phyloP scores from a whole-genome alignment of 345 rosid genomes.

The Rubroshorea leprosula region DNA sequence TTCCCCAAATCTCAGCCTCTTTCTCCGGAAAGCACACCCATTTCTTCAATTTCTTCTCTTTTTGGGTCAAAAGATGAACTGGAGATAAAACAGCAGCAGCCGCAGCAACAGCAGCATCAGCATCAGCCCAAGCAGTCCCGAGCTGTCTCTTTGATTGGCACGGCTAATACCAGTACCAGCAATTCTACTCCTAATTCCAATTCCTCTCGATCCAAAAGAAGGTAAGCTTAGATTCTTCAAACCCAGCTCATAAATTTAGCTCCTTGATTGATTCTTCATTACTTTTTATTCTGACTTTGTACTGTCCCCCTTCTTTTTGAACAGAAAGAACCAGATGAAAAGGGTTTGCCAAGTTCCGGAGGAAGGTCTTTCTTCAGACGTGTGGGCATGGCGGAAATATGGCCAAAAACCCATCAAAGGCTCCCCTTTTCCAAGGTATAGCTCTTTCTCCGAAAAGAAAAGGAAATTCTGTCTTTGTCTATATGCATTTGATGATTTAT shows the following conservation, averaged over 20 bases:
- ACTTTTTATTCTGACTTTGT: not conserved
- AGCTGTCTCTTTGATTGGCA: slow-evolving; percentile 5
- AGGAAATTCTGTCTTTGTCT: not conserved
- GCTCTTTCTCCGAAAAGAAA: not conserved
- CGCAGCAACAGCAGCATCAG: not conserved
- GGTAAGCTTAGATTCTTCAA: slow-evolving; percentile 35
- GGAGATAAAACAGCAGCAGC: slow-evolving; percentile 13
- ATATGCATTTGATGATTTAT: not conserved
- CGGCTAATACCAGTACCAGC: slow-evolving; percentile 15
- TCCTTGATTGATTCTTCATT: not conserved
- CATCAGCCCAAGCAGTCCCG: slow-evolving; percentile 30
- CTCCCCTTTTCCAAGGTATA: slow-evolving; percentile 90
- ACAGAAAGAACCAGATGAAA: slow-evolving; percentile 84
- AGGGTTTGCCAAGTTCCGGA: slow-evolving; percentile 89
- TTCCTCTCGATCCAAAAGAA: slow-evolving; percentile 74
- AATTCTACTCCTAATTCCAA: slow-evolving; percentile 34
- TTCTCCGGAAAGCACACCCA: slow-evolving; percentile 19
- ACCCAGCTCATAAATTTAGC: not conserved
- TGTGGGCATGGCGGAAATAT: slow-evolving; percentile 99
- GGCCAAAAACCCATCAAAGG: slow-evolving; percentile 99
- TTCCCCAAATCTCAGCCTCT: slow-evolving; percentile 37
- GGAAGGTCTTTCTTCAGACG: slow-evolving; percentile 77
- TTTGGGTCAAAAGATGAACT: slow-evolving; percentile 23
- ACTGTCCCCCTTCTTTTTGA: not conserved
- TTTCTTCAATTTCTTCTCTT: slow-evolving; percentile 37